Conservation (phyloP, 164 flowering plant genomes). For the Cinnamomum chago region DNA sequence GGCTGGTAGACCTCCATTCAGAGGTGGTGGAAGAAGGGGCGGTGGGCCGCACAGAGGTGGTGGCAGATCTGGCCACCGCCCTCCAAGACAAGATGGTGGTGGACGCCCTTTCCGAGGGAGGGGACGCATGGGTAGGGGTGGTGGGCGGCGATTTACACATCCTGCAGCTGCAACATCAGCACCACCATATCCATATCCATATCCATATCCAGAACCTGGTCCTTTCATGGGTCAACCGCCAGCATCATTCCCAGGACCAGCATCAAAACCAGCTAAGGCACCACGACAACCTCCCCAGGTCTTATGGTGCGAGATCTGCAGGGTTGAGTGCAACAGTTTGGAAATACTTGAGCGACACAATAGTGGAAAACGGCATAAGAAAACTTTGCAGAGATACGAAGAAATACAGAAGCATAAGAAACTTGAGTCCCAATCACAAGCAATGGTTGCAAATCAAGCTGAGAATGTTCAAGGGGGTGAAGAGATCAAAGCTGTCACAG, state of each 20-base stretch:
- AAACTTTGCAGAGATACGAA: slow-evolving; percentile 34
- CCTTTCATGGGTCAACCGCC: neutral
- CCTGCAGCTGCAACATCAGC: slow-evolving; percentile 6
- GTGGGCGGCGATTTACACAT: slow-evolving; percentile 23
- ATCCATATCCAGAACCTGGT: slow-evolving; percentile 12
- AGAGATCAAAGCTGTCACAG: neutral
- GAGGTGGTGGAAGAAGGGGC: slow-evolving; percentile 39
- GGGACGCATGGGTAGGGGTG: slow-evolving; percentile 10
- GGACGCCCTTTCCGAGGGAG: slow-evolving; percentile 28
- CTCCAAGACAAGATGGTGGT: slow-evolving; percentile 22
- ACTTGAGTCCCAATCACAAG: neutral
- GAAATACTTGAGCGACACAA: slow-evolving; percentile 56
- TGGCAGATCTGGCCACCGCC: slow-evolving; percentile 19
- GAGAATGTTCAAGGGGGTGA: slow-evolving; percentile 11
- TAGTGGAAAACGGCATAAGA: slow-evolving; percentile 56
- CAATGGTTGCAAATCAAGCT: slow-evolving; percentile 3
- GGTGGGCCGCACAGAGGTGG: slow-evolving; percentile 35
- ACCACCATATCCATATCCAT: slow-evolving; percentile 12
- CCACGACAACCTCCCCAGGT: slow-evolving; percentile 17
- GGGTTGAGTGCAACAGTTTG: slow-evolving; percentile 50
- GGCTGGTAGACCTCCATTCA: slow-evolving; percentile 33
- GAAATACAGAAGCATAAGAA: slow-evolving; percentile 11
- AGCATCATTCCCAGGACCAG: neutral
- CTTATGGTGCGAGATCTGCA: slow-evolving; percentile 58
- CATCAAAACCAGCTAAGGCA: slow-evolving; percentile 8